Conservation (phyloP, 495 filamentous ascomycete species). For the Talaromyces adpressus region DNA sequence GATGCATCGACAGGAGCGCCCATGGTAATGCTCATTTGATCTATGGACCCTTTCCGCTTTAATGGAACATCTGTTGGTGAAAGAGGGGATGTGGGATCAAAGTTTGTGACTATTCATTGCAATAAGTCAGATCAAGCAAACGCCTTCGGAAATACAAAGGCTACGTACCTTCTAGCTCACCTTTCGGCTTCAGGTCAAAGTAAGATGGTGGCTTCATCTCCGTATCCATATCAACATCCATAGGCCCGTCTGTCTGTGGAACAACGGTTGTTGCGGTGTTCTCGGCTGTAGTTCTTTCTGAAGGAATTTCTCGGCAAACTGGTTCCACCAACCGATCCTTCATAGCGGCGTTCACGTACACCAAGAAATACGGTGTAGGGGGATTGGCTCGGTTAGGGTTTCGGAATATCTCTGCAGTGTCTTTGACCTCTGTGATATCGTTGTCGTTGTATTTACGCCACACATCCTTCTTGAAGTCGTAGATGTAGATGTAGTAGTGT, state of each 20-base stretch:
- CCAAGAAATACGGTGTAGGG: constrained; percentile 80
- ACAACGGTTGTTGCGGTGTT: background rate
- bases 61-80: constrained; percentile 20
- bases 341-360: constrained; percentile 64
- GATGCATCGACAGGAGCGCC: background rate
- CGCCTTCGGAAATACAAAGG: background rate
- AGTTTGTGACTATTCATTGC: constrained; percentile 1
- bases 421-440: constrained; percentile 61
- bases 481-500: constrained; percentile 97
- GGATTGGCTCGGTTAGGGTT: constrained; percentile 51
- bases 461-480: constrained; percentile 69
- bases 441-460: constrained; percentile 97
- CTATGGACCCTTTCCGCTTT: constrained; percentile 28
- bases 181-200: constrained; percentile 17
- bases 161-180: constrained; percentile 25
- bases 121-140: background rate
- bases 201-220: constrained; percentile 27
- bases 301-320: constrained; percentile 40
- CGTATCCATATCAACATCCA: constrained; percentile 22
- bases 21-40: constrained; percentile 6
- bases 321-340: constrained; percentile 57
- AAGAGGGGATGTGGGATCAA: constrained; percentile 3
- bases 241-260: constrained; percentile 15
- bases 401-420: constrained; percentile 58
- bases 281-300: constrained; percentile 8